Evolutionary conservation across 768 basidiomycete species (phyloP).

Genomic region (Lyophyllum shimeji): DNA sequence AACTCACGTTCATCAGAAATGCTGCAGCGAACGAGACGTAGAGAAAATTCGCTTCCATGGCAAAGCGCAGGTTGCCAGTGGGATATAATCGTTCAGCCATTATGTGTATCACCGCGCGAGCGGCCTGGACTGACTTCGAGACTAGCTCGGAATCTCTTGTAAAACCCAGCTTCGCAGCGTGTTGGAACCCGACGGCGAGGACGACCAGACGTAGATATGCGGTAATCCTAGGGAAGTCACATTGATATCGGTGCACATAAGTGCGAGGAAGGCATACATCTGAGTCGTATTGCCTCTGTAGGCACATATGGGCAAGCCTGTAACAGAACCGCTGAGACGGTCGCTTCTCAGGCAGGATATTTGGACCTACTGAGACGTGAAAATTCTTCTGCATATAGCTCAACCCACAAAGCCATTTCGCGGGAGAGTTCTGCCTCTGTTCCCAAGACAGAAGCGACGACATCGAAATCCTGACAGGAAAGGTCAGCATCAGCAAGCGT

Average conservation of each 20-base stretch:
- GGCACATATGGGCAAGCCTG: conserved; percentile 41
- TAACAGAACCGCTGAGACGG: background rate
- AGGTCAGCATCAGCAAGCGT: background rate
- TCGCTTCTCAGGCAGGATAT: background rate
- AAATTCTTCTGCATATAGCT: conserved; percentile 39
- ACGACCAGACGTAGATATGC: conserved; percentile 59
- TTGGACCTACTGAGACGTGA: conserved; percentile 31
- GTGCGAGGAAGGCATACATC: conserved; percentile 29
- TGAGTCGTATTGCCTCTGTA: conserved; percentile 45
- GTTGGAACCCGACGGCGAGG: conserved; percentile 54
- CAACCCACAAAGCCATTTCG: conserved; percentile 40
- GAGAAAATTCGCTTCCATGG: conserved; percentile 52
- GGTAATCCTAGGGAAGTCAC: conserved; percentile 36
- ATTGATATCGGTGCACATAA: conserved; percentile 6
- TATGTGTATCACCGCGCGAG: conserved; percentile 56
- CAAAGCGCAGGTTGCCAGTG: conserved; percentile 54
- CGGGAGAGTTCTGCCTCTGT: conserved; percentile 36
- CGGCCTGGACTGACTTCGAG: conserved; percentile 49
- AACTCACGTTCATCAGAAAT: conserved; percentile 57
- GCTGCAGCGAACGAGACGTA: conserved; percentile 60
- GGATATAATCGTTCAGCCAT: conserved; percentile 52
- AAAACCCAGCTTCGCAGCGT: conserved; percentile 38
- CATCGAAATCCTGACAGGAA: conserved; percentile 30
- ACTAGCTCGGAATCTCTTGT: conserved; percentile 43
- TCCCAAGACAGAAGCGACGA: conserved; percentile 32